Conservation (phyloP, 2,329 filamentous ascomycete species). For the Neobulgaria alba region DNA sequence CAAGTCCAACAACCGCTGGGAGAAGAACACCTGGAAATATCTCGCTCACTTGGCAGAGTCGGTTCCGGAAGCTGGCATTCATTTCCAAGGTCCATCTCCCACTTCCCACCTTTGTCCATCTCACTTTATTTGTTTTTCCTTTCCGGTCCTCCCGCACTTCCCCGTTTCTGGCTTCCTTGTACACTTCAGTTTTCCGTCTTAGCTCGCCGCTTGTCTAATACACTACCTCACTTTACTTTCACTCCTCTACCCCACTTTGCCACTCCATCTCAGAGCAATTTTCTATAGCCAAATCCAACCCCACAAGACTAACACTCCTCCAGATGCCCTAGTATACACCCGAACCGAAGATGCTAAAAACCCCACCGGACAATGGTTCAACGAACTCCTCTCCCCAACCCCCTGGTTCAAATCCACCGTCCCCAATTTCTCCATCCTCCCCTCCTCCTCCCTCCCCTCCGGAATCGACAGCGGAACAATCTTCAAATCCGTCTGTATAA, state of each 20-base stretch:
- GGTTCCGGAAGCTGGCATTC: conserved; percentile 69
- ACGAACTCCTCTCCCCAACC: conserved; percentile 55
- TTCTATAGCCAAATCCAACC: too few relatives aligned
- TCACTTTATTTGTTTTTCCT: too few relatives aligned
- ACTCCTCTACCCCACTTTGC: too few relatives aligned
- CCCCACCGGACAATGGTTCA: conserved; percentile 37
- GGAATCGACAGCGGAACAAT: conserved; percentile 63
- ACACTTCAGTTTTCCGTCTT: too few relatives aligned
- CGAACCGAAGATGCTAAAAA: conserved; percentile 19
- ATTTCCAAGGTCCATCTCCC: conserved; percentile 55
- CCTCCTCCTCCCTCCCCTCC: conserved; percentile 46
- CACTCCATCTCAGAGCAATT: too few relatives aligned
- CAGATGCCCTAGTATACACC: conserved; percentile 45
- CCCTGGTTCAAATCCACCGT: conserved; percentile 69
- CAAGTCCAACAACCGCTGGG: conserved; percentile 40
- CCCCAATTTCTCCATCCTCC: conserved; percentile 59
- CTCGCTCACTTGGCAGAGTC: conserved; percentile 51
- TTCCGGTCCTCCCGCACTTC: background rate
- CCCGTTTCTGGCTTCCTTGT: background rate
- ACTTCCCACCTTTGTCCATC: background rate
- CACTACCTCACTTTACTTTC: too few relatives aligned
- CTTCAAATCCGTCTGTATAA: conserved; percentile 86
- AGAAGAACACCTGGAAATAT: conserved; percentile 56
- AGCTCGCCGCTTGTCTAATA: too few relatives aligned
- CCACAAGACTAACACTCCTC: background rate